phyloP scores from a whole-genome alignment of 2,329 filamentous ascomycete species.

The Cryoendolithus antarcticus region DNA sequence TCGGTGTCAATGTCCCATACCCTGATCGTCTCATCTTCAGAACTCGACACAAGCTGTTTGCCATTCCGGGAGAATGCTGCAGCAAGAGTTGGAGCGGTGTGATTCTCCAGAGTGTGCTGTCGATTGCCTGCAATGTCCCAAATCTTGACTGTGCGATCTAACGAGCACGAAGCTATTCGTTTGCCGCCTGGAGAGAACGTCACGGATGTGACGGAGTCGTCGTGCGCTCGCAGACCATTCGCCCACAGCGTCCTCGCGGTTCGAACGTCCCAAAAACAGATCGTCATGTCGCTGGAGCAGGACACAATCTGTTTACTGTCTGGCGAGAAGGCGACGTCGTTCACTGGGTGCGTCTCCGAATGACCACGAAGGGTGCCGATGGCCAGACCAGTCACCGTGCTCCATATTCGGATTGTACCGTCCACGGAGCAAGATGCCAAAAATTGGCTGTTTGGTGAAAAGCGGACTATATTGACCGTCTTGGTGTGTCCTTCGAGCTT shows the following conservation, averaged over 20 bases:
- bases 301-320: slow-evolving; percentile 84
- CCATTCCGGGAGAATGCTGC: too few relatives aligned
- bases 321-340: slow-evolving; percentile 83
- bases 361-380: slow-evolving; percentile 80
- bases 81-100: too few relatives aligned
- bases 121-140: slow-evolving; percentile 80
- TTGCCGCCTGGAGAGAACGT: slow-evolving; percentile 88
- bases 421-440: slow-evolving; percentile 87
- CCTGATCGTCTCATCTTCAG: too few relatives aligned
- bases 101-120: slow-evolving; percentile 63
- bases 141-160: slow-evolving; percentile 85
- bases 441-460: slow-evolving; percentile 76
- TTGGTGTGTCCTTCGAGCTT: slow-evolving; percentile 89
- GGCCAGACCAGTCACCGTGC: slow-evolving; percentile 62
- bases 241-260: too few relatives aligned
- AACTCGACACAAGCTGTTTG: too few relatives aligned
- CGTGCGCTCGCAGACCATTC: slow-evolving; percentile 85
- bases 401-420: slow-evolving; percentile 91
- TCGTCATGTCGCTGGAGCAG: slow-evolving; percentile 78
- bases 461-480: slow-evolving; percentile 88
- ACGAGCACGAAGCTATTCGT: slow-evolving; percentile 67
- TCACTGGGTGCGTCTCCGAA: slow-evolving; percentile 80
- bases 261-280: slow-evolving; percentile 89
- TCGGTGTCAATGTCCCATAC: too few relatives aligned
- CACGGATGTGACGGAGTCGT: slow-evolving; percentile 77